Conservation (phyloP, 176 grass and related monocot species). For the Carex kokanica region DNA sequence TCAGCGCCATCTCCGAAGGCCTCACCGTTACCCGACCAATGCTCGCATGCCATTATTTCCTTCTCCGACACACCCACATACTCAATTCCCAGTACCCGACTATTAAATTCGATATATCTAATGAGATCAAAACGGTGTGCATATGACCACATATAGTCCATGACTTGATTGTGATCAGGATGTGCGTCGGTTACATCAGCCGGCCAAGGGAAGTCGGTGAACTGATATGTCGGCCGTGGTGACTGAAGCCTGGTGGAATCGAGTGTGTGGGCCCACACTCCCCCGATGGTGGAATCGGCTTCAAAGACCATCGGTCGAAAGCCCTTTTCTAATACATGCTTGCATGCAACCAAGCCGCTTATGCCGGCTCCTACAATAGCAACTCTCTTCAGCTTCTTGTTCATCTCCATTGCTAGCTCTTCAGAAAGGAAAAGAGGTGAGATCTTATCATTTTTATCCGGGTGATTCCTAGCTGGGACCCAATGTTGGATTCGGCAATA, state of each 20-base stretch:
- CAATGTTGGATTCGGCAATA: background rate
- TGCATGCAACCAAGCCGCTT: slow-evolving; percentile 35
- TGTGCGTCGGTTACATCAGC: background rate
- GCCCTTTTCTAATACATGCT: slow-evolving; percentile 26
- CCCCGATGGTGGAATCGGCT: slow-evolving; percentile 26
- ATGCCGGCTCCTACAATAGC: slow-evolving; percentile 38
- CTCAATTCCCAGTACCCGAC: slow-evolving; percentile 20
- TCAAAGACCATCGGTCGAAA: slow-evolving; percentile 34
- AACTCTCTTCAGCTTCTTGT: slow-evolving; percentile 25
- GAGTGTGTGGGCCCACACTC: slow-evolving; percentile 40
- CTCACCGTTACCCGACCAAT: slow-evolving; percentile 35
- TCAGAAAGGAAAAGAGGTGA: background rate
- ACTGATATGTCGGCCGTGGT: slow-evolving; percentile 19
- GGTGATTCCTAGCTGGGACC: background rate
- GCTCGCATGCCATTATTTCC: slow-evolving; percentile 24
- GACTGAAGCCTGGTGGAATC: slow-evolving; percentile 38
- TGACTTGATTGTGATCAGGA: slow-evolving; percentile 36
- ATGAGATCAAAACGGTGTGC: slow-evolving; percentile 33
- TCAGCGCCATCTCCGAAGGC: slow-evolving; percentile 21
- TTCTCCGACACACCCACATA: slow-evolving; percentile 24
- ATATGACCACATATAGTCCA: slow-evolving; percentile 35
- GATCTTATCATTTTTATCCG: too few species aligned
- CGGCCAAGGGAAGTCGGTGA: slow-evolving; percentile 43
- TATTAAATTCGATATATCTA: slow-evolving; percentile 7
- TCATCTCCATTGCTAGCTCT: slow-evolving; percentile 5